phyloP scores from a whole-genome alignment of 2,329 filamentous ascomycete species.

The Aspergillus pseudoglaucus region DNA sequence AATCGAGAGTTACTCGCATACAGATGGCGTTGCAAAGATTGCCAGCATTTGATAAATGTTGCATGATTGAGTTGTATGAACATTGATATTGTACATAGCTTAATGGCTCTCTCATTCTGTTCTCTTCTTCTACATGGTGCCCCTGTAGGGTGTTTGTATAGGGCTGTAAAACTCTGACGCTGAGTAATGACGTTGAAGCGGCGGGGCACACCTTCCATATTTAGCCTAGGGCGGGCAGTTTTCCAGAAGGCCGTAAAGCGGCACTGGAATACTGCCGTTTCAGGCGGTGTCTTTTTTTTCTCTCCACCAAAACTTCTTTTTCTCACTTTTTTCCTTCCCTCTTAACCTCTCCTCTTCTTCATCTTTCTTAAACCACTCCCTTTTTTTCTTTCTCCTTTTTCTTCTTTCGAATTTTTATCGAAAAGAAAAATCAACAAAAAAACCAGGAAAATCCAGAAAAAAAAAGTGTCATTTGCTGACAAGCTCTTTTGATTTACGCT shows the following conservation, averaged over 20 bases:
- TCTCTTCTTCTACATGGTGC: slow-evolving; percentile 2
- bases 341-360: slow-evolving; percentile 20
- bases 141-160: background rate
- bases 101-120: background rate
- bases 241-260: slow-evolving; percentile 23
- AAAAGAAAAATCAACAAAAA: slow-evolving; percentile 30
- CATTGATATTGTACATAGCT: background rate
- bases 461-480: slow-evolving; percentile 11
- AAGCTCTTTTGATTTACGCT: slow-evolving; percentile 12
- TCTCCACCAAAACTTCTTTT: slow-evolving; percentile 5
- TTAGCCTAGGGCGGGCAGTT: slow-evolving; percentile 20
- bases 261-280: slow-evolving; percentile 5
- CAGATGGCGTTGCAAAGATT: background rate
- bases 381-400: slow-evolving; percentile 21
- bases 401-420: slow-evolving; percentile 27
- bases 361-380: slow-evolving; percentile 14
- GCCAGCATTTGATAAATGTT: background rate
- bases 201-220: slow-evolving; percentile 7
- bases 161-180: slow-evolving; percentile 1
- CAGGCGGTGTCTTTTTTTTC: slow-evolving; percentile 10
- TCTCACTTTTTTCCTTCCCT: slow-evolving; percentile 19
- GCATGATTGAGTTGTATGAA: background rate
- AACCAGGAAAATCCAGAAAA: slow-evolving; percentile 37
- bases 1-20: background rate
- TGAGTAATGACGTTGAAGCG: slow-evolving; percentile 9